Conservation (phyloP, 345 rosid species). For the Firmiana major region DNA sequence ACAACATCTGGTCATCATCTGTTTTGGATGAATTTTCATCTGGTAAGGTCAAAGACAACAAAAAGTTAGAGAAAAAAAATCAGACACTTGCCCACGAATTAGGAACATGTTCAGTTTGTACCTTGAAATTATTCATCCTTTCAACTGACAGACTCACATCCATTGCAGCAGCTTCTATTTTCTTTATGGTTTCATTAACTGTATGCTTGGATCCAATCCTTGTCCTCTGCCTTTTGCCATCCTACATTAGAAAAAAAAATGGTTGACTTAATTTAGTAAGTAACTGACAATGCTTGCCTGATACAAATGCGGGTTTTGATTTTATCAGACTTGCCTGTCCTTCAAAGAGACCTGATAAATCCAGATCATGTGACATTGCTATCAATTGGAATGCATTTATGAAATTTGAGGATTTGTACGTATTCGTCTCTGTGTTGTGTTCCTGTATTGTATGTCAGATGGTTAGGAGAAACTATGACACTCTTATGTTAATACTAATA, state of each 20-base stretch:
- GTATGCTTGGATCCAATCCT: constrained; percentile 68
- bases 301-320: constrained; percentile 1
- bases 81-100: neutral
- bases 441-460: constrained; percentile 46
- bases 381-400: constrained; percentile 88
- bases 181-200: constrained; percentile 65
- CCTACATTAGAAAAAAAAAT: constrained; percentile 32
- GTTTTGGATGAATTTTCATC: constrained; percentile 68
- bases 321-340: constrained; percentile 48
- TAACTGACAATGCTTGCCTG: neutral
- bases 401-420: constrained; percentile 54
- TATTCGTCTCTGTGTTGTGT: constrained; percentile 34
- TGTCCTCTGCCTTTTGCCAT: constrained; percentile 55
- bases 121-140: constrained; percentile 56
- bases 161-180: constrained; percentile 79
- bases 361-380: constrained; percentile 92
- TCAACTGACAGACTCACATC: constrained; percentile 57
- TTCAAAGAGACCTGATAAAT: constrained; percentile 88
- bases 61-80: neutral
- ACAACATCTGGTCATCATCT: constrained; percentile 47
- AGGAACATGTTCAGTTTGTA: constrained; percentile 18
- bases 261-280: constrained; percentile 3
- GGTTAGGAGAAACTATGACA: constrained; percentile 8
- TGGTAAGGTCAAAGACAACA: constrained; percentile 20
- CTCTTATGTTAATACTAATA: neutral